Conservation (phyloP, 306 rosid genomes). For the Geum urbanum region DNA sequence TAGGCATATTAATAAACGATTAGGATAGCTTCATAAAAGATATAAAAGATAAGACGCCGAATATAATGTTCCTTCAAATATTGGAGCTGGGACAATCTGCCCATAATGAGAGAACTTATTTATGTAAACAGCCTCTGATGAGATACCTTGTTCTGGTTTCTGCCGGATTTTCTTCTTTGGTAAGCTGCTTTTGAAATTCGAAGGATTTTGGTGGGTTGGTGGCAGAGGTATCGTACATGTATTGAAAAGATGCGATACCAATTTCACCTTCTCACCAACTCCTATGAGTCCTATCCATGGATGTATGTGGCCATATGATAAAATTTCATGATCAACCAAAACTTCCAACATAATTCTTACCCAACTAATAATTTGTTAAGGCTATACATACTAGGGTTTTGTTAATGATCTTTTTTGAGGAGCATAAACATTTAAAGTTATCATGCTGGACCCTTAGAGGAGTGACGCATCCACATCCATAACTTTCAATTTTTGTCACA, state of each 20-base stretch:
- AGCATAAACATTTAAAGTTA: too few relatives aligned
- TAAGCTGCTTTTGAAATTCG: slow-evolving; percentile 4
- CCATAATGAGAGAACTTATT: not conserved
- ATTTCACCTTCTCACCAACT: slow-evolving; percentile 13
- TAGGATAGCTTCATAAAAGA: not conserved
- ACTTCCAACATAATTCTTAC: not conserved
- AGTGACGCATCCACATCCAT: too few relatives aligned
- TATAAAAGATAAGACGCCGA: not conserved
- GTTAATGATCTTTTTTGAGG: too few relatives aligned
- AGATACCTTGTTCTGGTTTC: not conserved
- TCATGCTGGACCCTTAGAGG: too few relatives aligned
- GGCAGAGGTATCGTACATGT: not conserved
- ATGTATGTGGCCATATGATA: not conserved
- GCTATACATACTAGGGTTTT: too few relatives aligned
- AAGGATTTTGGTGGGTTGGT: slow-evolving; percentile 9
- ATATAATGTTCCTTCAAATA: too few relatives aligned
- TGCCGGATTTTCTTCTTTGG: not conserved
- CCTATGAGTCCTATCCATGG: not conserved
- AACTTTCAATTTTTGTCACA: too few relatives aligned
- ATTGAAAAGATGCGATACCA: not conserved
- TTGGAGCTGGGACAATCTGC: not conserved
- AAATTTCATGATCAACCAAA: not conserved
- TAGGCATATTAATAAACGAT: not conserved
- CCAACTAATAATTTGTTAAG: not conserved
- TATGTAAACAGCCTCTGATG: not conserved